phyloP scores from a whole-genome alignment of 2,329 filamentous ascomycete species.

The Leptodontidium sp. region DNA sequence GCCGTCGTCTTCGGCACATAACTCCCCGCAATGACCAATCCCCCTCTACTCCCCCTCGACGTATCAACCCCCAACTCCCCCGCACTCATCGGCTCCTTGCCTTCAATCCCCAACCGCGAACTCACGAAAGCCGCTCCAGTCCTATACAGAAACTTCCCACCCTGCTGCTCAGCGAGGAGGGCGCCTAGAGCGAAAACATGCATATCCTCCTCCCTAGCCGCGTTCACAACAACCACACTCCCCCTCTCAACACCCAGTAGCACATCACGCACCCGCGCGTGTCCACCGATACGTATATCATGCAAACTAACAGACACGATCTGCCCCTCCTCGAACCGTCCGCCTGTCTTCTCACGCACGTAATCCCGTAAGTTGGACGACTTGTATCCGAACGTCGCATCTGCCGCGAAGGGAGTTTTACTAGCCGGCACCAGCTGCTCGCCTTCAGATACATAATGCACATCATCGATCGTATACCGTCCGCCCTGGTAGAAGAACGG shows the following conservation, averaged over 20 bases:
- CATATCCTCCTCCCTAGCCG: constrained; percentile 62
- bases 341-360: constrained; percentile 60
- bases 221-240: constrained; percentile 59
- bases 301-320: constrained; percentile 51
- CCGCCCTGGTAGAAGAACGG: constrained; percentile 68
- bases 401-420: constrained; percentile 62
- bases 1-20: constrained; percentile 68
- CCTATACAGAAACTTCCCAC: constrained; percentile 50
- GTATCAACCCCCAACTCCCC: constrained; percentile 50
- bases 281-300: constrained; percentile 57
- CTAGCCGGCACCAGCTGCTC: constrained; percentile 58
- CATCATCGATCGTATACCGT: constrained; percentile 62
- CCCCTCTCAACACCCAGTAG: constrained; percentile 49
- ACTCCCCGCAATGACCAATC: constrained; percentile 62
- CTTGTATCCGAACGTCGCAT: constrained; percentile 65
- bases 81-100: constrained; percentile 59
- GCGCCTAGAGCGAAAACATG: constrained; percentile 61
- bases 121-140: constrained; percentile 55
- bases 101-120: constrained; percentile 59
- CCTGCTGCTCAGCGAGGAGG: constrained; percentile 43
- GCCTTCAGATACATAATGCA: constrained; percentile 65
- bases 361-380: constrained; percentile 62
- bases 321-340: constrained; percentile 42
- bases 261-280: constrained; percentile 52
- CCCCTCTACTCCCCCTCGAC: constrained; percentile 51